Evolutionary conservation across 345 rosid genomes (phyloP).

Genomic region (Populus davidiana): DNA sequence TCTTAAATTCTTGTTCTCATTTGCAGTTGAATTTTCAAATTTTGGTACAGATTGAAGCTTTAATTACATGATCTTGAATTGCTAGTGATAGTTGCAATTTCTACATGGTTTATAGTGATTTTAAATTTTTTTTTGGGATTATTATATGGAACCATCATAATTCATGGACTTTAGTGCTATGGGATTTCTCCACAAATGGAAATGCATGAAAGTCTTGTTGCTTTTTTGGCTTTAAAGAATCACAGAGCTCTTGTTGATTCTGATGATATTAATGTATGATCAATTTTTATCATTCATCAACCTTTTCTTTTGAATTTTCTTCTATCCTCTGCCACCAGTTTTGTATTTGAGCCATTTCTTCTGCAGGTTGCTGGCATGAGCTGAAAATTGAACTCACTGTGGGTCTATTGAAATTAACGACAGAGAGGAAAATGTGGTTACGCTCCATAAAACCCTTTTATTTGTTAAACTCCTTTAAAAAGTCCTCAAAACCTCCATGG

Average conservation of each 20-base stretch:
- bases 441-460: conserved; percentile 21
- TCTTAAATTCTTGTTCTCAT: no score
- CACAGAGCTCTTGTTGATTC: not conserved
- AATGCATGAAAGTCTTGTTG: not conserved
- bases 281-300: not conserved
- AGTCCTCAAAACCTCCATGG: conserved; percentile 39
- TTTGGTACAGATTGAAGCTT: no score
- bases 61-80: no score
- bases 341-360: not conserved
- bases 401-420: not conserved
- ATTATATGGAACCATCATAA: no score
- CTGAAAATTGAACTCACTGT: not conserved
- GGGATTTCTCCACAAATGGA: no score
- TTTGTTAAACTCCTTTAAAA: conserved; percentile 24
- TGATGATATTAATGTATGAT: not conserved
- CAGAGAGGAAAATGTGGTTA: conserved; percentile 41
- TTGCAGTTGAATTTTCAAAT: no score
- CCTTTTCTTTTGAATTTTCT: not conserved
- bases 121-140: no score
- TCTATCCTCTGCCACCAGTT: not conserved
- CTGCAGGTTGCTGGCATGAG: conserved; percentile 1
- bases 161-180: no score
- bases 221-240: not conserved
- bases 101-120: no score
- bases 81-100: no score